Base-by-base conservation (phyloP, 2,329 filamentous ascomycete genomes). In the Trichoderma gracile region DNA sequence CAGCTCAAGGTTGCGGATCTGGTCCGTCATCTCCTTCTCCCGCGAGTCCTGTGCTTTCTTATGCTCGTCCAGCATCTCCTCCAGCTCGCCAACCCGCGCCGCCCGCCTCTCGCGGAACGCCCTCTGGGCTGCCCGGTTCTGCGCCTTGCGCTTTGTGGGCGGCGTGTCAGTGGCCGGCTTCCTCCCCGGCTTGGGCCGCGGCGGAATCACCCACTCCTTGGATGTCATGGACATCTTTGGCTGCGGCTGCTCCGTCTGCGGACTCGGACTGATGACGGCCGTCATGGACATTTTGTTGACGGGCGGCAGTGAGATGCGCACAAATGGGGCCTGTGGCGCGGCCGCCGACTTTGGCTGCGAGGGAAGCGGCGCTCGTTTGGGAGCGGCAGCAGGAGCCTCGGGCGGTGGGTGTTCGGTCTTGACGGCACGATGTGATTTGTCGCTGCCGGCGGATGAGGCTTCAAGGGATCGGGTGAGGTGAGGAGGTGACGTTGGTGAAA, bases 81-180 rank as follows among this genome's bases (percentile, higher is more conserved):
- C 87, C 38, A 90, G 78, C 73, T 89, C 93, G 45, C 90, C 89
- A 7, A 97, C 91, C 45, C 92, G 90, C 25, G 92, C 91, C 2
- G 92, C 92, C 68, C 94, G 86, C 65, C 94, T 84, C 78, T 97
- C 93, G 40, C 94, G 86, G 77, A 98, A 98, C 1, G 91, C 92
- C 65, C 94, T 84, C 79, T 98, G 94, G 3, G 94, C 94, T 53
- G 92, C 91, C 66, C 95, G 86, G 76, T 98, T 98, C 79, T 98
- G 95, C 1, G 92, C 91, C 81, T 97, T 96, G 69, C 95, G 87
- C 80, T 96, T 96, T 49, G 93, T 96, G 1, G 91, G 91, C 15
- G 93, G 93, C 59, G 93, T 96, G 74, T 97, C 93, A 42, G 92
- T 96, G 53, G 92, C 92, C 3, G 94, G 93, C 82, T 98, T 98